Conservation (phyloP, 108 stramenopile genomes). For the Pseudonitzschia multiseries region DNA sequence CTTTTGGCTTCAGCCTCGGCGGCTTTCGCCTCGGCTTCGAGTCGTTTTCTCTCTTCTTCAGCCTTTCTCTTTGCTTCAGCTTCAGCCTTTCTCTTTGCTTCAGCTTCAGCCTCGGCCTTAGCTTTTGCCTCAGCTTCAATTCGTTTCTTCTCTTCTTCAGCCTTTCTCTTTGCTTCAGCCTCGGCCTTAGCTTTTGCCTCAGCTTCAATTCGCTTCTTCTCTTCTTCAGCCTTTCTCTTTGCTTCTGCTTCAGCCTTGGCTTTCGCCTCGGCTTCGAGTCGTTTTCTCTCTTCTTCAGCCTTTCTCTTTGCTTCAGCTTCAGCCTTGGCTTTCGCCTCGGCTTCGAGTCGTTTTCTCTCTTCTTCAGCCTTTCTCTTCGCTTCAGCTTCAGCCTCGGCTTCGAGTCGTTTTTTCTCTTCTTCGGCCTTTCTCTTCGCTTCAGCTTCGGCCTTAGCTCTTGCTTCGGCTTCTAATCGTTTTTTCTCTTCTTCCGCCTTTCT, state of each 20-base stretch:
- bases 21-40: background rate
- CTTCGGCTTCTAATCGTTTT: slow-evolving; percentile 8
- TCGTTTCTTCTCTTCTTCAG: too few relatives aligned
- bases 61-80: slow-evolving; percentile 7
- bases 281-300: too few relatives aligned
- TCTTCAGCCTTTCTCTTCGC: slow-evolving; percentile 12
- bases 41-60: slow-evolving; percentile 11
- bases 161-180: background rate
- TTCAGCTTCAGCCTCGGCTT: slow-evolving; percentile 1
- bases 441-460: too few relatives aligned
- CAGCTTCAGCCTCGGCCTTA: background rate
- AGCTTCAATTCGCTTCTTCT: too few relatives aligned
- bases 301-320: too few relatives aligned
- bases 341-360: background rate
- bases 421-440: background rate
- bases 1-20: background rate
- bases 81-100: background rate
- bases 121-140: slow-evolving; percentile 10
- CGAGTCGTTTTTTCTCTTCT: too few relatives aligned
- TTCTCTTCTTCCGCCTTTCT: background rate
- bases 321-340: background rate
- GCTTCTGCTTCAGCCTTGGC: too few relatives aligned
- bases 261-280: too few relatives aligned
- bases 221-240: too few relatives aligned
- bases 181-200: background rate